Percentiles rank a stretch among this genome's conserved stretches.
phyloP scores from a whole-genome alignment of 495 filamentous ascomycete genomes.

The Chaetomium cochliodes region DNA sequence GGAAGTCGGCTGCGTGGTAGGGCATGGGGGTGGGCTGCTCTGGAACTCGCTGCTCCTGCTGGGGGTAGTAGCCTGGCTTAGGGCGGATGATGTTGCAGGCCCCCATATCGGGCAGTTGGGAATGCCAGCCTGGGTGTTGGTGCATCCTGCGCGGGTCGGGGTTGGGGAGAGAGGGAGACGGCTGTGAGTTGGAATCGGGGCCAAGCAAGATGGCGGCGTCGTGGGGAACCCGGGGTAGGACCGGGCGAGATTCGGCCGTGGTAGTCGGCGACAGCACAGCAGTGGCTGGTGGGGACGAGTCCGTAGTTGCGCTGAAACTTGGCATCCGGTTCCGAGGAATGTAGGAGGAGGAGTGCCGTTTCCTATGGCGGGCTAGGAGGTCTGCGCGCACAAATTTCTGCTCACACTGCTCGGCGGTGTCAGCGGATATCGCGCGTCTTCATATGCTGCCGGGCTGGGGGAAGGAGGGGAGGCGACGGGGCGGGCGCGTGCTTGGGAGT shows the following conservation, averaged over 20 bases:
- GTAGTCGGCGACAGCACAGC: conserved; percentile 32
- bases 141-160: conserved; percentile 25
- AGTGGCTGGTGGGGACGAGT: conserved; percentile 25
- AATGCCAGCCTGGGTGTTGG: conserved; percentile 33
- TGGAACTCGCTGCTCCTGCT: conserved; percentile 34
- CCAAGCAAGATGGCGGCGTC: conserved; percentile 49
- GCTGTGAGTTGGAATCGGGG: conserved; percentile 39
- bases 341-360: conserved; percentile 87
- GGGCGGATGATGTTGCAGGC: conserved; percentile 45
- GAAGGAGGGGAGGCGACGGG: neutral
- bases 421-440: neutral
- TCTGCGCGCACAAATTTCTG: conserved; percentile 93
- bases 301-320: conserved; percentile 55
- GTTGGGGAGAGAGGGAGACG: conserved; percentile 31
- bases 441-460: neutral
- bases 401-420: conserved; percentile 52
- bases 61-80: conserved; percentile 45
- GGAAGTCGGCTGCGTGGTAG: conserved; percentile 36
- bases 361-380: conserved; percentile 83
- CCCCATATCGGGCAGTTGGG: conserved; percentile 40
- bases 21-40: conserved; percentile 40
- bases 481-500: neutral
- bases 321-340: conserved; percentile 89
- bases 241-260: conserved; percentile 37
- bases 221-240: conserved; percentile 45